These are phyloP conservation scores for Malassezia equina DNA, from an alignment of 1,284 basidiomycete genomes.

Conservation along the genomic window DNA sequence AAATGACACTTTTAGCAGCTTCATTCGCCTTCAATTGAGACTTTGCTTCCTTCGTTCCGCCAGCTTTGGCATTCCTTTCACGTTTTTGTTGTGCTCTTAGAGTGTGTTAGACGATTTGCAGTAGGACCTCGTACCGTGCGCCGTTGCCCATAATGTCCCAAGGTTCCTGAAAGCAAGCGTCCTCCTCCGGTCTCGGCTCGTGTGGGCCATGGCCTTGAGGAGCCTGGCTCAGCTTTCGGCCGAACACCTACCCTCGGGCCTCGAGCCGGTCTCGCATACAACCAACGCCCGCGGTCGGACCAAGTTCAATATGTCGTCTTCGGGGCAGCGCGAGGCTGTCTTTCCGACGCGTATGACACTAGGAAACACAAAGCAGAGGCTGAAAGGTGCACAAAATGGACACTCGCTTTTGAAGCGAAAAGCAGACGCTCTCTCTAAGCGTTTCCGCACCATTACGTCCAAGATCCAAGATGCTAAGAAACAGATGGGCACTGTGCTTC, in stretches of 20 bases:
- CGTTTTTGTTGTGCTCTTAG: slow-evolving; percentile 43
- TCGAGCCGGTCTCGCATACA: not conserved
- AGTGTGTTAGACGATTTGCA: not conserved
- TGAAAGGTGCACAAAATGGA: slow-evolving; percentile 94
- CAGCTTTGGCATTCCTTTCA: slow-evolving; percentile 40
- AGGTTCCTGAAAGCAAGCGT: not conserved
- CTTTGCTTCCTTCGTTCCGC: slow-evolving; percentile 28
- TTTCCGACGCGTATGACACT: slow-evolving; percentile 62
- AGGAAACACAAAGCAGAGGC: slow-evolving; percentile 79
- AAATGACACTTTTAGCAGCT: slow-evolving; percentile 51
- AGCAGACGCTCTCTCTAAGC: slow-evolving; percentile 82
- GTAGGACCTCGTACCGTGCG: slow-evolving; percentile 21
- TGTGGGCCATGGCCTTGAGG: not conserved
- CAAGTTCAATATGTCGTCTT: slow-evolving; percentile 63
- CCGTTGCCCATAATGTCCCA: slow-evolving; percentile 30
- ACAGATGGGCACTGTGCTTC: slow-evolving; percentile 98
- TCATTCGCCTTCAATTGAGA: slow-evolving; percentile 46
- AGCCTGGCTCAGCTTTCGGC: not conserved
- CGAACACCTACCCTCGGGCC: not conserved
- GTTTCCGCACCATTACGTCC: slow-evolving; percentile 60
- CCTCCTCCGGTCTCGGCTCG: not conserved
- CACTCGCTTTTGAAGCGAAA: slow-evolving; percentile 96
- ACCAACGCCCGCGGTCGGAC: slow-evolving; percentile 11
- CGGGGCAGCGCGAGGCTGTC: slow-evolving; percentile 76
- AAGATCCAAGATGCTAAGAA: slow-evolving; percentile 85